Percentiles rank a stretch among this genome's conserved stretches.
phyloP scores from a whole-genome alignment of 1,139 yeast genomes.

The Lodderomyces metapsilosis region DNA sequence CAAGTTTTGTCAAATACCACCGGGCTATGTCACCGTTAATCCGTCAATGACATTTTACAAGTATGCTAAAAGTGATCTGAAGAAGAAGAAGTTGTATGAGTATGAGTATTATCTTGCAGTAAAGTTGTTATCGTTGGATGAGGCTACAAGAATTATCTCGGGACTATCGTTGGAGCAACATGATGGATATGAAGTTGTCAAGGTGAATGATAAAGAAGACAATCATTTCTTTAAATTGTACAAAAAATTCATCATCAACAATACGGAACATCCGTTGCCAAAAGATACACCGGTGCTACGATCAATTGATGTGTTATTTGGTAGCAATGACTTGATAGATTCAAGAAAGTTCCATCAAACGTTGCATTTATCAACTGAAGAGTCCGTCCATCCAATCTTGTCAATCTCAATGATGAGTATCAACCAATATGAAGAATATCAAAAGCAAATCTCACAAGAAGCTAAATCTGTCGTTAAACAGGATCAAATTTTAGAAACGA shows the following conservation, averaged over 20 bases:
- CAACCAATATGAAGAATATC: background rate
- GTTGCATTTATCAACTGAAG: conserved; percentile 11
- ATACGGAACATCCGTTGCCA: conserved; percentile 9
- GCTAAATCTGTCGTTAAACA: background rate
- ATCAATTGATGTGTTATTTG: conserved; percentile 26
- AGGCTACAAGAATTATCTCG: conserved; percentile 15
- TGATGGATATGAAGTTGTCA: conserved; percentile 10
- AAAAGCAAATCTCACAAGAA: background rate
- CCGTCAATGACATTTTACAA: conserved; percentile 13
- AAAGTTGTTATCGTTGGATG: conserved; percentile 12
- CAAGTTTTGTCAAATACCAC: conserved; percentile 11
- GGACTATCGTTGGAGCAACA: conserved; percentile 15
- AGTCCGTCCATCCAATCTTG: conserved; percentile 14
- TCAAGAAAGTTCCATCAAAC: conserved; percentile 14
- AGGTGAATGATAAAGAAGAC: conserved; percentile 2
- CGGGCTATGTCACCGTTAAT: conserved; percentile 9
- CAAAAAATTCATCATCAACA: conserved; percentile 9
- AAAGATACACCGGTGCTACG: conserved; percentile 19
- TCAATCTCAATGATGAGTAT: conserved; percentile 13
- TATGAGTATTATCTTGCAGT: conserved; percentile 16
- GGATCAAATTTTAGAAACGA: conserved; percentile 3
- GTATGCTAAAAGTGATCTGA: conserved; percentile 1
- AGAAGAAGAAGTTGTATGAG: conserved; percentile 4
- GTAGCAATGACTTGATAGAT: conserved; percentile 23
- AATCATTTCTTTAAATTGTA: conserved; percentile 9